Conservation (phyloP, 164 flowering plant species). For the Aristolochia fimbriata region DNA sequence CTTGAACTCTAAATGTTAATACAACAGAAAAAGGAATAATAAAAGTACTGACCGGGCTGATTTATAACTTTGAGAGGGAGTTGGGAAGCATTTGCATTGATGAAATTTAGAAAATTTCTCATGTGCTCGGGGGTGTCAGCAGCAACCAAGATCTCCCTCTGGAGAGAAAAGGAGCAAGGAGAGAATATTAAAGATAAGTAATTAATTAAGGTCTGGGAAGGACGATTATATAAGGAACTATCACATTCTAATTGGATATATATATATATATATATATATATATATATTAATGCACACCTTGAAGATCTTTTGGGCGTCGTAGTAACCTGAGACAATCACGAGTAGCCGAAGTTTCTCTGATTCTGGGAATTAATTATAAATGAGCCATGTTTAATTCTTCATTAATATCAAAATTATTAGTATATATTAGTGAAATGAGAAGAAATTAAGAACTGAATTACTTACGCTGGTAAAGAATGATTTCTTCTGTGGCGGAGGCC, state of each 20-base stretch:
- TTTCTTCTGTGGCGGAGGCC: slow-evolving; percentile 29
- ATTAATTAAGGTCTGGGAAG: too few relatives aligned
- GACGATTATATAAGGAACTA: too few relatives aligned
- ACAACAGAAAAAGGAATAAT: not conserved
- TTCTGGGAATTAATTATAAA: too few relatives aligned
- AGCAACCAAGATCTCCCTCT: slow-evolving; percentile 57
- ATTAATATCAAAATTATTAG: too few relatives aligned
- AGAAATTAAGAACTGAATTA: not conserved
- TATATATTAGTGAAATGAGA: not conserved
- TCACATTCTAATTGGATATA: too few relatives aligned
- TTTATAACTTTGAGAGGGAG: slow-evolving; percentile 42
- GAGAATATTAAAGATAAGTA: too few relatives aligned
- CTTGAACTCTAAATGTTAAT: too few relatives aligned
- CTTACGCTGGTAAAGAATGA: slow-evolving; percentile 47
- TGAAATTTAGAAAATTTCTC: slow-evolving; percentile 34
- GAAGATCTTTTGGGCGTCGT: slow-evolving; percentile 49
- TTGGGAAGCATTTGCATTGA: slow-evolving; percentile 31
- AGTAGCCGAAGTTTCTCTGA: slow-evolving; percentile 50
- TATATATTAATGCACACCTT: too few relatives aligned
- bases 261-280: too few relatives aligned
- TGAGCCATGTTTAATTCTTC: too few relatives aligned
- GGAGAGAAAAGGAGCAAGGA: not conserved
- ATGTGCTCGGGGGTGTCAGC: slow-evolving; percentile 45
- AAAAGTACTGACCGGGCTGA: slow-evolving; percentile 32
- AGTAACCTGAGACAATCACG: slow-evolving; percentile 59